Conservation (phyloP, 2,329 filamentous ascomycete species). For the Xylariales sp. region DNA sequence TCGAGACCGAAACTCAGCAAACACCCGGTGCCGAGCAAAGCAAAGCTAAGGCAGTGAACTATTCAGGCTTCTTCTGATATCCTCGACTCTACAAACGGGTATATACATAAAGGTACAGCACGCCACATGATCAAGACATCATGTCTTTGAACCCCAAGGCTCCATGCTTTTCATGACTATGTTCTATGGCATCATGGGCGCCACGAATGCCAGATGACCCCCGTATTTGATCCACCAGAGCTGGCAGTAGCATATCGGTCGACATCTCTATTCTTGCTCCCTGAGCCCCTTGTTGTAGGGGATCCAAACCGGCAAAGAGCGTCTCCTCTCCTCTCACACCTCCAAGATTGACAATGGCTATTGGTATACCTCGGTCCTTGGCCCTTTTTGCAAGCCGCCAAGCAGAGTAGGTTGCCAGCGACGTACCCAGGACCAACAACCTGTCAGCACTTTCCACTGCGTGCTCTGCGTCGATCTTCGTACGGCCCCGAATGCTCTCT, state of each 20-base stretch:
- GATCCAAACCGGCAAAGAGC: constrained; percentile 58
- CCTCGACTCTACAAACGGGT: no score
- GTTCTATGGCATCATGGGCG: constrained; percentile 14
- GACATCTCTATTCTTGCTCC: constrained; percentile 54
- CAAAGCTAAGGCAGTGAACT: constrained; percentile 21
- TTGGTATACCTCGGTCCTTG: constrained; percentile 74
- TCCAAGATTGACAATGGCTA: constrained; percentile 85
- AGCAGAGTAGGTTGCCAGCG: constrained; percentile 89
- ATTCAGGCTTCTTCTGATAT: constrained; percentile 48
- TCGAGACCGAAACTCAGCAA: constrained; percentile 13
- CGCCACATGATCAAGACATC: constrained; percentile 50
- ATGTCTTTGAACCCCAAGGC: constrained; percentile 52
- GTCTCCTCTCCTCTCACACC: constrained; percentile 74
- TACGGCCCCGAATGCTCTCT: constrained; percentile 67
- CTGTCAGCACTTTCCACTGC: constrained; percentile 73
- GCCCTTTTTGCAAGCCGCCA: constrained; percentile 85
- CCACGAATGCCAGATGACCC: constrained; percentile 19
- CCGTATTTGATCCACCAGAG: constrained; percentile 48
- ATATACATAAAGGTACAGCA: no score
- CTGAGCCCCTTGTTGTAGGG: constrained; percentile 43
- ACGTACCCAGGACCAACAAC: constrained; percentile 80
- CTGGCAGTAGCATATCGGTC: constrained; percentile 54
- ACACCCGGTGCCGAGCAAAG: constrained; percentile 13
- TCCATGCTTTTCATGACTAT: constrained; percentile 22
- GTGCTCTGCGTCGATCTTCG: constrained; percentile 73